Base-by-base conservation (phyloP, 2,329 filamentous ascomycete species). In the Ampelomyces quisqualis region DNA sequence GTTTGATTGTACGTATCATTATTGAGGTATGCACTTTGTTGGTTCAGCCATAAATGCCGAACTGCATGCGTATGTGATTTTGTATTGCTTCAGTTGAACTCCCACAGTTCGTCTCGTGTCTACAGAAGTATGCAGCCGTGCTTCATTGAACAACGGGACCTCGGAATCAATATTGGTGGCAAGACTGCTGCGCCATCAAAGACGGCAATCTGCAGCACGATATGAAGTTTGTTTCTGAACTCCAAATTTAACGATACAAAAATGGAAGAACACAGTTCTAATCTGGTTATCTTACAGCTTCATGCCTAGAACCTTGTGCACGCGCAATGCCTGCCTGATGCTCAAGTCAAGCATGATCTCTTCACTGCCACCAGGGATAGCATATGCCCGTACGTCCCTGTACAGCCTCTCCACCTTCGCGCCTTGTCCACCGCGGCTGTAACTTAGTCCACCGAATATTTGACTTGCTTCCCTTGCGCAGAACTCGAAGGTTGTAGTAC, bases 341-440 rank as follows among this genome's bases (percentile, higher is more conserved):
- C 88, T 95, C 63, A 98, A 71, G 70, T 98, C 93, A 54, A 97
- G 75, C 93, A 98, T 98, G 54, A 98, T 98, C 79, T 98, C 93
- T 75, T 98, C 91, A 54, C 84, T 89, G 17, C 93, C 93, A 61
- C 93, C 93, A 3, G 93, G 93, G 57, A 98, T 77, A 18, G 93
- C 91, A 70, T 98, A 97, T 1, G 93, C 93, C 57, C 93, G 80
- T 11, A 97, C 93, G 69, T 98, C 93, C 49, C 93, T 81, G 72
- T 97, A 97, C 59, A 98, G 73, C 45, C 93, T 76, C 81, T 98
- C 93, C 37, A 97, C 82, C 81, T 96, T 96, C 44, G 82, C 91
- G 47, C 93, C 93, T 75, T 97, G 93, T 11, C 93, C 93, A 40
- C 93, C 93, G 29, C 91, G 82, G 45, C 84, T 90, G 75, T 97